Evolutionary conservation across 1,284 basidiomycete species (phyloP).

Genomic region (Cutaneotrichosporon cutaneum): DNA sequence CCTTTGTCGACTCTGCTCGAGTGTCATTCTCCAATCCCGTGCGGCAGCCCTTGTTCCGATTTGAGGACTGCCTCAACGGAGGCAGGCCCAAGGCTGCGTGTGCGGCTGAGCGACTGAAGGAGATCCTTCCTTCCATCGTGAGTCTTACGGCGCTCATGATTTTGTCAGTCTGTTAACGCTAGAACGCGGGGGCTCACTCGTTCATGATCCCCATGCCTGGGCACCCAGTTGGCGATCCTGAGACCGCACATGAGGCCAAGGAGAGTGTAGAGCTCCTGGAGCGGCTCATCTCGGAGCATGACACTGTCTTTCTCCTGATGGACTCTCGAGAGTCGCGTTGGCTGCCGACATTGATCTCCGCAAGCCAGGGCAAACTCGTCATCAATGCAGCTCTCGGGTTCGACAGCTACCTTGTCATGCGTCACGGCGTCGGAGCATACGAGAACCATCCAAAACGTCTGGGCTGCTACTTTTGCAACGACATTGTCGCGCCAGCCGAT

Average conservation of each 20-base stretch:
- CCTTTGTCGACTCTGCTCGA: conserved; percentile 81
- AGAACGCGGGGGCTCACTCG: conserved; percentile 74
- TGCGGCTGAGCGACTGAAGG: conserved; percentile 80
- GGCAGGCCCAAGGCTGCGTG: conserved; percentile 90
- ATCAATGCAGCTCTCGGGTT: conserved; percentile 95
- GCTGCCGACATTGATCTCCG: conserved; percentile 86
- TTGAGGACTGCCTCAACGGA: conserved; percentile 88
- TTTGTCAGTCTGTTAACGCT: not conserved
- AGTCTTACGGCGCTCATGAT: conserved; percentile 43
- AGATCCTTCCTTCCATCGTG: conserved; percentile 89
- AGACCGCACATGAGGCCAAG: conserved; percentile 58
- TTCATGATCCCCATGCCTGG: conserved; percentile 96
- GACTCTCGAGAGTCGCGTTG: conserved; percentile 94
- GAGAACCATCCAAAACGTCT: conserved; percentile 46
- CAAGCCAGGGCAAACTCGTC: conserved; percentile 84
- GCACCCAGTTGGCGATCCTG: conserved; percentile 70
- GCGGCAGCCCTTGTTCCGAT: conserved; percentile 92
- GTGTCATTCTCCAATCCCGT: conserved; percentile 98
- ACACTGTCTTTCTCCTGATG: conserved; percentile 93
- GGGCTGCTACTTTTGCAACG: conserved; percentile 98
- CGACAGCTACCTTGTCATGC: conserved; percentile 95
- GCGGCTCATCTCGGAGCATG: conserved; percentile 74
- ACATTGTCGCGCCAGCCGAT: conserved; percentile 93
- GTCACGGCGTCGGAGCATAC: conserved; percentile 64
- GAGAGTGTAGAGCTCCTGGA: conserved; percentile 69